Evolutionary conservation across 192 early-diverging fungal genomes (phyloP).

Genomic region (Dimargaris verticillata): DNA sequence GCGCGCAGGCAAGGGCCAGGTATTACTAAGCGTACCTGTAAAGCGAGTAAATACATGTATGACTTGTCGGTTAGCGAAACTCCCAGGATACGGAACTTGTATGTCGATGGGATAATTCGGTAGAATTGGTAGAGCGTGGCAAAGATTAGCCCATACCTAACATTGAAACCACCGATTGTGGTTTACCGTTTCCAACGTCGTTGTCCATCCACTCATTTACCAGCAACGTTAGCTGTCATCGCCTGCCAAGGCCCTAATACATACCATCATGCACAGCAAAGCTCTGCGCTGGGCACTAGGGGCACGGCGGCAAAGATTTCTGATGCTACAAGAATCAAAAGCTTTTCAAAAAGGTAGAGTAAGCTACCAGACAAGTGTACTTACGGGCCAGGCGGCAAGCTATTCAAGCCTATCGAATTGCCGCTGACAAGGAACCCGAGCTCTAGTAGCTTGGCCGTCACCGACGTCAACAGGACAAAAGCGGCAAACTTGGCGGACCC

Average conservation of each 20-base stretch:
- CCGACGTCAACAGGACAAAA: slow-evolving; percentile 30
- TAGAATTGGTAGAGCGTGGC: slow-evolving; percentile 39
- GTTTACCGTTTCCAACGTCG: too few species aligned
- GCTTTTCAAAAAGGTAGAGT: too few species aligned
- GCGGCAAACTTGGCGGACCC: slow-evolving; percentile 42
- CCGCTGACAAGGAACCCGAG: slow-evolving; percentile 30
- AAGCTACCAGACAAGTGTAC: background rate
- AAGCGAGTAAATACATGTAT: slow-evolving; percentile 27
- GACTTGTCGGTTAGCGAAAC: slow-evolving; percentile 31
- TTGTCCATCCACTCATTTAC: too few species aligned
- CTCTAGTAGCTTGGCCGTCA: slow-evolving; percentile 33
- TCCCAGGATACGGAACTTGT: slow-evolving; percentile 35
- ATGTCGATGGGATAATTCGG: slow-evolving; percentile 29
- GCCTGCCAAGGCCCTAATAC: too few species aligned
- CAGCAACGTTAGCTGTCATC: too few species aligned
- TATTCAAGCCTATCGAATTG: slow-evolving; percentile 23
- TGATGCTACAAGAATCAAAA: too few species aligned
- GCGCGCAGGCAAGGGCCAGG: too few species aligned
- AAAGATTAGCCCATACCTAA: slow-evolving; percentile 35
- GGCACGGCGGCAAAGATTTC: too few species aligned
- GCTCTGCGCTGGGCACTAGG: too few species aligned
- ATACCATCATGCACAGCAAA: too few species aligned
- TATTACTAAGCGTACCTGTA: slow-evolving; percentile 18
- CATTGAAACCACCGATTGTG: too few species aligned
- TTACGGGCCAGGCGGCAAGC: slow-evolving; percentile 38